These are phyloP conservation scores for Calonectria pseudoreteaudii DNA, from an alignment of 2,329 filamentous ascomycete genomes.

Conservation along the genomic window DNA sequence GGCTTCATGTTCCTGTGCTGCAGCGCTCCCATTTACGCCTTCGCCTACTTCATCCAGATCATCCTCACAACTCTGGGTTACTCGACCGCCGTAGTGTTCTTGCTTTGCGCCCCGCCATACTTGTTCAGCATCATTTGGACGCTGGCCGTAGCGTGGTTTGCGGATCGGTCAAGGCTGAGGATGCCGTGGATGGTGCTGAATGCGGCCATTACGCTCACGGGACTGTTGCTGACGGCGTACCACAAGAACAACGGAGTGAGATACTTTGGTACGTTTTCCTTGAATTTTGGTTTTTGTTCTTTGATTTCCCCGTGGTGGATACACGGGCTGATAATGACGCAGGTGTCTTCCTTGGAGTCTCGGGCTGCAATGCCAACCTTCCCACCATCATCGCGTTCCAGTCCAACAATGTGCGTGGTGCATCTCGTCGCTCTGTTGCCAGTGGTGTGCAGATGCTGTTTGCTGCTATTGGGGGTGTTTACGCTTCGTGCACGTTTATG, in stretches of 20 bases:
- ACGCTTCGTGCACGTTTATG: constrained; percentile 46
- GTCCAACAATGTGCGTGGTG: constrained; percentile 48
- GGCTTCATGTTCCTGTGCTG: constrained; percentile 54
- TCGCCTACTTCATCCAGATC: constrained; percentile 72
- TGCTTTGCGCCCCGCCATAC: constrained; percentile 52
- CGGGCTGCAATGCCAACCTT: constrained; percentile 29
- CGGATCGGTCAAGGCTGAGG: constrained; percentile 44
- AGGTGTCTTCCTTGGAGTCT: constrained; percentile 32
- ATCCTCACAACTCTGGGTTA: constrained; percentile 58
- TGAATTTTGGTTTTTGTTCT: background rate
- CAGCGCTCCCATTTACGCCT: constrained; percentile 69
- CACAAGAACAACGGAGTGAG: constrained; percentile 41
- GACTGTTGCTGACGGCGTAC: constrained; percentile 25
- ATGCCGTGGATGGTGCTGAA: constrained; percentile 43
- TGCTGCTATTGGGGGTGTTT: constrained; percentile 47
- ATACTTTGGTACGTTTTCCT: constrained; percentile 39
- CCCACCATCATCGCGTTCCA: constrained; percentile 33
- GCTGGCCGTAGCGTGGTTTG: constrained; percentile 47
- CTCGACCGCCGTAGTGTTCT: constrained; percentile 42
- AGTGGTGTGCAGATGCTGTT: constrained; percentile 47
- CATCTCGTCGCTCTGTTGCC: constrained; percentile 43
- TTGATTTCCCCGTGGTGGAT: background rate
- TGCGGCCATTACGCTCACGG: constrained; percentile 32
- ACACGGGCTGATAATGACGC: background rate
- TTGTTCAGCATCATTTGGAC: constrained; percentile 48